Base-by-base conservation (phyloP, 176 grass and related monocot species). In the Aegilops umbellulata region DNA sequence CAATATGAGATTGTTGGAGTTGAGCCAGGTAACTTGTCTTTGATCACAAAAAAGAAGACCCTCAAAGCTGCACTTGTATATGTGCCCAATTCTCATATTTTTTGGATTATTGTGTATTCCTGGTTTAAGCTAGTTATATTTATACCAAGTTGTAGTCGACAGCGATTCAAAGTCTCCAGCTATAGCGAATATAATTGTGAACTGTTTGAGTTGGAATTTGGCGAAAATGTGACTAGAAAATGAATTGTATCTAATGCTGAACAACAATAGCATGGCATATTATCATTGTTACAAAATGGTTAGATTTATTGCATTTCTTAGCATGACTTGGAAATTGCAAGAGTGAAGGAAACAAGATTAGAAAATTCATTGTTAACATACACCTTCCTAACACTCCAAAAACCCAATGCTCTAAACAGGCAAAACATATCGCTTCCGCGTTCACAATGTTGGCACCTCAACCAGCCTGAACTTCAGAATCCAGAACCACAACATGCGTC, bases 381-480 rank as follows among this genome's bases (percentile, higher is more conserved):
- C 10, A 67, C n/a, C n/a, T n/a, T n/a, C n/a, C n/a, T 73, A 42
- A 42, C 12, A 42, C 41, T 42, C 41, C 41, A 42, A 42, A 60
- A 85, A 81, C 0, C 51, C 41, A 60, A 39, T 86, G 2, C 29
- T 44, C 67, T 15, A 78, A 80, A 80, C 89, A 98, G 93, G 96
- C 1, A 94, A 95, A 80, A 94, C 88, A 32, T 95, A 98, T 87
- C 86, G 93, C 34, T 83, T 98, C 81, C 85, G 91, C 25, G 88
- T 98, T 57, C 96, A 98, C 79, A 98, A 98, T 61, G 84, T 98
- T 7, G 96, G 96, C 47, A 89, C 76, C 25, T 95, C 93, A 26
- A 95, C 96, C 10, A 98, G 93, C 87, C 80, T 98, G 58, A 95
- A 94, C 82, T 94, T 98, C 26, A 89, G 96, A 86, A 95, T 98